Evolutionary conservation across 2,329 filamentous ascomycete genomes (phyloP).

Genomic region (Pseudodiploospora longispora): DNA sequence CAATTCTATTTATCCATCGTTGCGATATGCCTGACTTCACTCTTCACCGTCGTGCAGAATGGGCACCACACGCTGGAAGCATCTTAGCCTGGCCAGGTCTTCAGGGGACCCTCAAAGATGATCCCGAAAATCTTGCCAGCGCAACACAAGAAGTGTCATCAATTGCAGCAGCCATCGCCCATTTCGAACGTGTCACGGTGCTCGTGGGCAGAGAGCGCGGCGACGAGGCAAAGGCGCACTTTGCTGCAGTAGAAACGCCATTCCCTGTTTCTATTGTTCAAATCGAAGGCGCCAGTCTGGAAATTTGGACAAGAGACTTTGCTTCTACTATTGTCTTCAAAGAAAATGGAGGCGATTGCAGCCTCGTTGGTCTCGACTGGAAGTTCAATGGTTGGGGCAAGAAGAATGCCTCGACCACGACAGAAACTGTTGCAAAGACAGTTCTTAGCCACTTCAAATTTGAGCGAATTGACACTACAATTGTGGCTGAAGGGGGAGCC

Average conservation of each 20-base stretch:
- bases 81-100: conserved; percentile 10
- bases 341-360: not conserved
- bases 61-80: conserved; percentile 7
- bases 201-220: conserved; percentile 9
- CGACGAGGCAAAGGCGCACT: conserved; percentile 8
- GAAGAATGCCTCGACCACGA: conserved; percentile 11
- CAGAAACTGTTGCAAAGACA: conserved; percentile 7
- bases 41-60: conserved; percentile 9
- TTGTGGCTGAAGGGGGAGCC: conserved; percentile 17
- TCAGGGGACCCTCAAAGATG: conserved; percentile 1
- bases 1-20: not conserved
- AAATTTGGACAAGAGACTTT: conserved; percentile 23
- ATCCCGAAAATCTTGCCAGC: no score
- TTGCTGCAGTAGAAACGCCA: conserved; percentile 2
- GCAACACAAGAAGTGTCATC: conserved; percentile 16
- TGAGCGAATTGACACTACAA: conserved; percentile 2
- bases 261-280: conserved; percentile 5
- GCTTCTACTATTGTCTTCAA: conserved; percentile 16
- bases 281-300: conserved; percentile 6
- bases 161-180: conserved; percentile 16
- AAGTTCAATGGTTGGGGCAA: conserved; percentile 23
- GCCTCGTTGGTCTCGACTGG: conserved; percentile 13
- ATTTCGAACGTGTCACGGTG: conserved; percentile 19
- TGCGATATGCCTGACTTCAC: conserved; percentile 1
- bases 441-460: not conserved